phyloP scores from a whole-genome alignment of 805 yeast species.

The Ogataea minuta region DNA sequence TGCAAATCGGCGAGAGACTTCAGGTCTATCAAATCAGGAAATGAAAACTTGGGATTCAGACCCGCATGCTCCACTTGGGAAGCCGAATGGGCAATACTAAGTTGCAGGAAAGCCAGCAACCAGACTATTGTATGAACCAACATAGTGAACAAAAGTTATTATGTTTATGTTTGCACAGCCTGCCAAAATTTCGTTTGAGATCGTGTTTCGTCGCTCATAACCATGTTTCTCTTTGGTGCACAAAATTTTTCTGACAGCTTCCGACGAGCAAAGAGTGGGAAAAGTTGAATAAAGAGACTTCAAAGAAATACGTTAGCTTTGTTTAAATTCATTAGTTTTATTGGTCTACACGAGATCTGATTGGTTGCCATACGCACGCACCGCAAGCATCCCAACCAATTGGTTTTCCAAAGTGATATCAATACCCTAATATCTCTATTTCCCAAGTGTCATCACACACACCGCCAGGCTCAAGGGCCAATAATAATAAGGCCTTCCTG shows the following conservation, averaged over 20 bases:
- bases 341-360: conserved; percentile 8
- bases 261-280: conserved; percentile 13
- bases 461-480: conserved; percentile 29
- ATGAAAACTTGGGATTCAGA: conserved; percentile 16
- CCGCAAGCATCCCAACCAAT: conserved; percentile 5
- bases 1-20: conserved; percentile 35
- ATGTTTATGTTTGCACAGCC: background rate
- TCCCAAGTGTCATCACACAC: conserved; percentile 22
- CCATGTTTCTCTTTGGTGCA: conserved; percentile 4
- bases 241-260: conserved; percentile 13
- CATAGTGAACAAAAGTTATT: conserved; percentile 2
- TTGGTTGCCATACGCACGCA: conserved; percentile 9
- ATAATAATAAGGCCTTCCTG: conserved; percentile 23
- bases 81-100: conserved; percentile 7
- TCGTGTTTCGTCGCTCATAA: conserved; percentile 7
- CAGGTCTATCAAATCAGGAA: conserved; percentile 28
- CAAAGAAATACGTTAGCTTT: conserved; percentile 3
- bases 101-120: conserved; percentile 2
- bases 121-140: conserved; percentile 2
- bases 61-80: conserved; percentile 4
- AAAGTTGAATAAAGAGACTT: conserved; percentile 8
- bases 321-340: conserved; percentile 4
- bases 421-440: background rate
- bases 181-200: too few relatives aligned
- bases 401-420: conserved; percentile 4